phyloP scores from a whole-genome alignment of 2,329 filamentous ascomycete species.

The Verticillium isaacii region DNA sequence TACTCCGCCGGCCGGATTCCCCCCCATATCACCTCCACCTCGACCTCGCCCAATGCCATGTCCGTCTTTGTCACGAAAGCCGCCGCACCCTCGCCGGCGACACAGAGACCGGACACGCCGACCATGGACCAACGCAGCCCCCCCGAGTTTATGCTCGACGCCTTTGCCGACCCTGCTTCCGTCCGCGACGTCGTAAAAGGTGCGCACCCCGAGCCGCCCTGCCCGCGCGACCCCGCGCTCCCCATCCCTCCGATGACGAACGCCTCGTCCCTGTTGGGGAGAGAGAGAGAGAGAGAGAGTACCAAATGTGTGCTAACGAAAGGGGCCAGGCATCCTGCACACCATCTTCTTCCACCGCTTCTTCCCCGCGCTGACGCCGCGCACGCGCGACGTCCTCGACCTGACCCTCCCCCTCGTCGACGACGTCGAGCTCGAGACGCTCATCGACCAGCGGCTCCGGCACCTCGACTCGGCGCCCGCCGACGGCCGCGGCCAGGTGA shows the following conservation, averaged over 20 bases:
- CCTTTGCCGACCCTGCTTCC: slow-evolving; percentile 85
- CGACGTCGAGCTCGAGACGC: slow-evolving; percentile 84
- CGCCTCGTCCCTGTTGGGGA: neutral
- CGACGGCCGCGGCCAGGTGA: slow-evolving; percentile 71
- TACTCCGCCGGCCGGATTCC: neutral
- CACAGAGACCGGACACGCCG: neutral
- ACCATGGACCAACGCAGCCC: slow-evolving; percentile 50
- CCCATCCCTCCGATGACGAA: neutral
- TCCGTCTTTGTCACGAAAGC: neutral
- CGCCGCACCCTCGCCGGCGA: neutral
- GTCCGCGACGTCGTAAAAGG: slow-evolving; percentile 93
- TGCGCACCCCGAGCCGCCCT: slow-evolving; percentile 28
- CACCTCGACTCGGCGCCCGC: slow-evolving; percentile 56
- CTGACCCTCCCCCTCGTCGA: slow-evolving; percentile 85
- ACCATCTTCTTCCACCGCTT: slow-evolving; percentile 99
- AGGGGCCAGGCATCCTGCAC: slow-evolving; percentile 71
- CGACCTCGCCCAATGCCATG: neutral
- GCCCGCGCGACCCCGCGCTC: neutral
- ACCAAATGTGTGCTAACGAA: neutral
- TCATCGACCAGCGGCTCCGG: slow-evolving; percentile 86
- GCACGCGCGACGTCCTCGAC: slow-evolving; percentile 84
- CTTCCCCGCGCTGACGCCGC: slow-evolving; percentile 81
- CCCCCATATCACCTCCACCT: neutral
- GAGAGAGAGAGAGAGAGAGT: neutral
- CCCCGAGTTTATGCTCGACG: slow-evolving; percentile 88